Evolutionary conservation across 1,139 yeast species (phyloP).

Genomic region (Debaryomyces psychrophilus): DNA sequence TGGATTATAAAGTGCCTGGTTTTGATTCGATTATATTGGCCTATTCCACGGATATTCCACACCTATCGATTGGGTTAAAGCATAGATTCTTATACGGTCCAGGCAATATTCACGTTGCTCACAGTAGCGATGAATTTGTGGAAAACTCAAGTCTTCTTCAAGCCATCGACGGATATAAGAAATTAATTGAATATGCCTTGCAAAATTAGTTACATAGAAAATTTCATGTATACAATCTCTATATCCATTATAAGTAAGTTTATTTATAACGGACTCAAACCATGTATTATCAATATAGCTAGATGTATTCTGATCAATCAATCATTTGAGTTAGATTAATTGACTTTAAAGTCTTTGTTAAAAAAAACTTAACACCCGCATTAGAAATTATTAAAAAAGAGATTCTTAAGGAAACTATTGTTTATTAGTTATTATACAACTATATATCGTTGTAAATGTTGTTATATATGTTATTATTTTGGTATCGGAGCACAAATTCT

Average conservation of each 20-base stretch:
- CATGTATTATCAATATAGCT: slow-evolving; percentile 48
- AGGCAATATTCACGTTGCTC: slow-evolving; percentile 69
- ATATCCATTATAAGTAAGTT: slow-evolving; percentile 51
- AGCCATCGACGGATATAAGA: slow-evolving; percentile 61
- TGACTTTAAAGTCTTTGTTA: slow-evolving; percentile 5
- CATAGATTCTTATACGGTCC: slow-evolving; percentile 67
- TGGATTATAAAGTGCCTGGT: slow-evolving; percentile 65
- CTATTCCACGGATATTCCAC: slow-evolving; percentile 69
- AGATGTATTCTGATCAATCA: slow-evolving; percentile 23
- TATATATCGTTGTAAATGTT: not conserved
- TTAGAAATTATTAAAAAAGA: not conserved
- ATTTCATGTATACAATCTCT: slow-evolving; percentile 52
- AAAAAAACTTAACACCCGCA: slow-evolving; percentile 18
- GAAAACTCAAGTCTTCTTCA: slow-evolving; percentile 51
- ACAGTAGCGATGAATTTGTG: slow-evolving; percentile 62
- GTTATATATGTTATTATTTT: not conserved
- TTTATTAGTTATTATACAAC: slow-evolving; percentile 5
- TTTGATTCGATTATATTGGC: slow-evolving; percentile 60
- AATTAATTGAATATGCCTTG: slow-evolving; percentile 38
- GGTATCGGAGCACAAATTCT: no score
- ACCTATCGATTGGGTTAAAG: slow-evolving; percentile 37
- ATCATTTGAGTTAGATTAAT: slow-evolving; percentile 15
- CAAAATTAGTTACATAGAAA: not conserved
- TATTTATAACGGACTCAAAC: slow-evolving; percentile 56
- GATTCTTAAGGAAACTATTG: not conserved